Percentiles rank a stretch among this genome's conserved stretches.
These are phyloP conservation scores for Wallacemonas sp. DNA, from an alignment of 208 protist species.

Conservation along the genomic window DNA sequence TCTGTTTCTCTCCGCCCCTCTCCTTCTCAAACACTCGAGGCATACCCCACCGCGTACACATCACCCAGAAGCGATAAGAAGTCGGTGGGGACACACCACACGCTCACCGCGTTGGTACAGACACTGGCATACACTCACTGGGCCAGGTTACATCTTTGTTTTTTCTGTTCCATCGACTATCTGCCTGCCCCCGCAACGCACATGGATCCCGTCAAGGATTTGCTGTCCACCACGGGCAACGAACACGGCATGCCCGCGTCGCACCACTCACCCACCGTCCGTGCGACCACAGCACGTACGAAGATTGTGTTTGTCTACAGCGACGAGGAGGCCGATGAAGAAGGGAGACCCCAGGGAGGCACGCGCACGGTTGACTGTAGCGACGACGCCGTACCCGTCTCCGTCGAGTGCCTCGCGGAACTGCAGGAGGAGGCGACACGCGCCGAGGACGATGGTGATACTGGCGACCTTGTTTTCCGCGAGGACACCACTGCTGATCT, in stretches of 20 bases:
- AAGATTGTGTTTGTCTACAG: constrained; percentile 81
- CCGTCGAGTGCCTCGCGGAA: constrained; percentile 29
- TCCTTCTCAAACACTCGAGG: too few relatives aligned
- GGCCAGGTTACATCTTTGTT: neutral
- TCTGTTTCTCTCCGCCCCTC: too few relatives aligned
- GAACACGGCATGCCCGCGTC: neutral
- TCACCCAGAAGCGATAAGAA: too few relatives aligned
- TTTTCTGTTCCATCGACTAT: neutral
- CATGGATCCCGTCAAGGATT: constrained; percentile 16
- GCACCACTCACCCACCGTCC: neutral
- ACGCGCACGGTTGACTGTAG: constrained; percentile 10
- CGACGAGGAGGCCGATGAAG: constrained; percentile 57
- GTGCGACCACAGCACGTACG: constrained; percentile 16
- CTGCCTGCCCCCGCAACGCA: too few relatives aligned
- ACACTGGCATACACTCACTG: too few relatives aligned
- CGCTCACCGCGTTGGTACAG: too few relatives aligned
- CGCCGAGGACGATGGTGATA: constrained; percentile 1
- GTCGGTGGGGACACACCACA: too few relatives aligned
- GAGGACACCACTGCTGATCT: constrained; percentile 23
- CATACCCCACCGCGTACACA: too few relatives aligned
- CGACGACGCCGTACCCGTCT: constrained; percentile 16
- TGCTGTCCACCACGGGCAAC: constrained; percentile 6
- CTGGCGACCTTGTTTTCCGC: constrained; percentile 23
- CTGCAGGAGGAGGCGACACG: constrained; percentile 25
- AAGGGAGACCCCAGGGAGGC: neutral